Percentiles rank a stretch among this genome's conserved stretches.
These are phyloP conservation scores for Raffaelea ambrosiae DNA, from an alignment of 2,329 filamentous ascomycete species.

Conservation along the genomic window DNA sequence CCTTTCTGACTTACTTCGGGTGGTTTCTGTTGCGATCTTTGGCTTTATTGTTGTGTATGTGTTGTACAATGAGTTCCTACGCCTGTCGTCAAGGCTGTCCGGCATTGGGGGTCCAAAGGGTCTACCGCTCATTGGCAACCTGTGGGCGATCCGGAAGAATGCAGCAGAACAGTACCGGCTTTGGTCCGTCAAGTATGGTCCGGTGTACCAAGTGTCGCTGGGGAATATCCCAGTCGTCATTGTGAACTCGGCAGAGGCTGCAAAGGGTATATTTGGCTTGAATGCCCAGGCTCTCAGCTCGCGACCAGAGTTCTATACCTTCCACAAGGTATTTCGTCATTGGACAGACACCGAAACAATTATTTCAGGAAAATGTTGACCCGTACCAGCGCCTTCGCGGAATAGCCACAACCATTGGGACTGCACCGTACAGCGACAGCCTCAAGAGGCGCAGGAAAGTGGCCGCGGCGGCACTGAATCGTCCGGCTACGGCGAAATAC, in stretches of 20 bases:
- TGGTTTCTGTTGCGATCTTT: background rate
- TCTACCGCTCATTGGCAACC: slow-evolving; percentile 9
- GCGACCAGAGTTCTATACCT: slow-evolving; percentile 69
- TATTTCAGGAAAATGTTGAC: slow-evolving; percentile 22
- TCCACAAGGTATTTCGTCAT: slow-evolving; percentile 68
- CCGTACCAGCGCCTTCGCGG: too few species aligned
- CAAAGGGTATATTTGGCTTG: slow-evolving; percentile 65
- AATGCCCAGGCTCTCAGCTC: slow-evolving; percentile 65
- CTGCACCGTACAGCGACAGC: slow-evolving; percentile 74
- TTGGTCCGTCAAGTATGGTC: slow-evolving; percentile 52
- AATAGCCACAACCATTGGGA: slow-evolving; percentile 74
- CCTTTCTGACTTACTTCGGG: too few species aligned
- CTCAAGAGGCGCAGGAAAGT: slow-evolving; percentile 70
- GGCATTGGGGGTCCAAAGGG: slow-evolving; percentile 7
- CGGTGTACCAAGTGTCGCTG: slow-evolving; percentile 57
- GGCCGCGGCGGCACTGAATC: slow-evolving; percentile 68
- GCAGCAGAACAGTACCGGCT: slow-evolving; percentile 6
- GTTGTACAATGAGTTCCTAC: slow-evolving; percentile 4
- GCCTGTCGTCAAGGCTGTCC: background rate
- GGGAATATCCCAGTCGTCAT: slow-evolving; percentile 68
- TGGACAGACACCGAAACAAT: background rate
- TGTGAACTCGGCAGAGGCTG: slow-evolving; percentile 67
- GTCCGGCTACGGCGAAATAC: slow-evolving; percentile 60
- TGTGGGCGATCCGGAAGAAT: slow-evolving; percentile 7
- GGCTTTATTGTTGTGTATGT: background rate